Percentiles rank a stretch among this genome's conserved stretches.
These are phyloP conservation scores for Citrus inodora DNA, from an alignment of 345 rosid species.

Conservation along the genomic window DNA sequence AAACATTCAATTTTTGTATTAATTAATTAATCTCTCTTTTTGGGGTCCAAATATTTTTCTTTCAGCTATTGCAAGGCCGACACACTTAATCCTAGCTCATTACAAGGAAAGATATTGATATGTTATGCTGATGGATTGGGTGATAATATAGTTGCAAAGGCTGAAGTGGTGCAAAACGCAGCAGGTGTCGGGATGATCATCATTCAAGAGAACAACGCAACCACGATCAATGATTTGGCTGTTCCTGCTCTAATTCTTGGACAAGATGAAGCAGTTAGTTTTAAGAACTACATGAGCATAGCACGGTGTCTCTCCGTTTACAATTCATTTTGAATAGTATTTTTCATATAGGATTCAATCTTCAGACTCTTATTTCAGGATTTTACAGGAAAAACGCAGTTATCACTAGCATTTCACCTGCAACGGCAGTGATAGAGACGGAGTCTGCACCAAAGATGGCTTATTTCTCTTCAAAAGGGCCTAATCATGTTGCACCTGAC, in stretches of 20 bases:
- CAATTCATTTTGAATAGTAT: not conserved
- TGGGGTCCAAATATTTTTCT: too few species aligned
- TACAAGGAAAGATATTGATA: not conserved
- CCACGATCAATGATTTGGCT: not conserved
- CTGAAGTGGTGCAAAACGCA: not conserved
- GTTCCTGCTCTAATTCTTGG: not conserved
- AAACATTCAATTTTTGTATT: too few species aligned
- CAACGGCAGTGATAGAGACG: not conserved
- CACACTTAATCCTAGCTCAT: not conserved
- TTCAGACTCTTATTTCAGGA: not conserved
- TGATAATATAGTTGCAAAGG: not conserved
- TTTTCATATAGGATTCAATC: not conserved
- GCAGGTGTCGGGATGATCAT: not conserved
- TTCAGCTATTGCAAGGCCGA: not conserved
- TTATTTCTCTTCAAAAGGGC: not conserved
- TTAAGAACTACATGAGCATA: not conserved
- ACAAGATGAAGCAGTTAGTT: not conserved
- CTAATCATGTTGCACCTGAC: not conserved
- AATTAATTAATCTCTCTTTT: too few species aligned
- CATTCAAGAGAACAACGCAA: not conserved
- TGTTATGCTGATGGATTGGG: not conserved
- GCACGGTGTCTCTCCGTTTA: not conserved
- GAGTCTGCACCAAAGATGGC: not conserved
- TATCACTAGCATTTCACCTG: not conserved
- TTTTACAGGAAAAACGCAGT: not conserved